Evolutionary conservation across 1,139 yeast species (phyloP).

Genomic region (Yamadazyma songkhlaensis): DNA sequence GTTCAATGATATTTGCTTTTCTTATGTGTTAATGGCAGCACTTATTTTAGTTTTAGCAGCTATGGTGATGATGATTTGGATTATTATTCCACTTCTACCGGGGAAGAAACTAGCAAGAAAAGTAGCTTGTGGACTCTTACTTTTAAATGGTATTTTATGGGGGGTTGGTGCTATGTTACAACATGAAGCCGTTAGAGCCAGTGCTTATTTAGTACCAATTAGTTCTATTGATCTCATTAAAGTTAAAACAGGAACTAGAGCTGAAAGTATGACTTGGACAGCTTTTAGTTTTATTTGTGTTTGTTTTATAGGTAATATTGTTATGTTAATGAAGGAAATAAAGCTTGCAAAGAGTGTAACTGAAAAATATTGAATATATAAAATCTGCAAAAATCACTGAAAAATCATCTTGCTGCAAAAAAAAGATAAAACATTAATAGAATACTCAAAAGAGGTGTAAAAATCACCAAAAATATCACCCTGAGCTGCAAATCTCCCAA

Average conservation of each 20-base stretch:
- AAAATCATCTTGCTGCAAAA: too few relatives aligned
- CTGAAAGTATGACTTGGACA: conserved; percentile 62
- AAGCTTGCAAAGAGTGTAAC: background rate
- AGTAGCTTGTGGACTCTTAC: conserved; percentile 32
- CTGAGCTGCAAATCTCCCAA: too few relatives aligned
- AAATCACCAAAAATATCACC: too few relatives aligned
- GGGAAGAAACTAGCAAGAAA: conserved; percentile 31
- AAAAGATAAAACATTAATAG: too few relatives aligned
- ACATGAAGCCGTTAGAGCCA: conserved; percentile 56
- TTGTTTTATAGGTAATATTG: conserved; percentile 18
- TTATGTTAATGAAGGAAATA: conserved; percentile 8
- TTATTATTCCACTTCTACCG: conserved; percentile 49
- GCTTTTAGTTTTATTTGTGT: conserved; percentile 47
- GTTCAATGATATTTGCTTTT: conserved; percentile 50
- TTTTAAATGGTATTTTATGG: conserved; percentile 50
- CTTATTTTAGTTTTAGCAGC: conserved; percentile 42
- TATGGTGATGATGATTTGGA: conserved; percentile 41
- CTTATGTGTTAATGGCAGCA: conserved; percentile 51
- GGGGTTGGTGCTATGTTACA: conserved; percentile 70
- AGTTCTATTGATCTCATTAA: conserved; percentile 52
- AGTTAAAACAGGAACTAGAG: conserved; percentile 50
- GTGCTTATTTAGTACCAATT: conserved; percentile 38
- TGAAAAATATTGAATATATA: background rate
- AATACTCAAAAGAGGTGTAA: too few relatives aligned
- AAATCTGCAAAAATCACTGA: too few relatives aligned